Evolutionary conservation across 345 rosid species (phyloP), one percentile per base, ranked within the genome.

Genomic region (Eucalyptus camaldulensis): DNA sequence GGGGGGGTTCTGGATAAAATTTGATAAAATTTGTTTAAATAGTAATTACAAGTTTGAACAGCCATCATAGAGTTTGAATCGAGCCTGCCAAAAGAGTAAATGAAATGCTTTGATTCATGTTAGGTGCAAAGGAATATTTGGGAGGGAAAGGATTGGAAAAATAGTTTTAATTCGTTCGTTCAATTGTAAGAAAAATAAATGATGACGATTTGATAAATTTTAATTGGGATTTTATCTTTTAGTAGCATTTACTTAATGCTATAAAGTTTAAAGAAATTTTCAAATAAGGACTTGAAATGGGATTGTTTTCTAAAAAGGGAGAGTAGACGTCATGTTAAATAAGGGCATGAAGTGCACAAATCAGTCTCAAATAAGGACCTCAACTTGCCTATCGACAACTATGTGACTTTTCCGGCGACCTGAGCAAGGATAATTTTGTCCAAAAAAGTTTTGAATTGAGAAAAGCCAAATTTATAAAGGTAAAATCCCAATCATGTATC

Each of bases 221-320:
- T 31, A 67, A 33, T 37, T 40, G 24, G 8, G 12, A 21, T 76
- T 72, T 10, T 37, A 76, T 10, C 27, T 37, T 11, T 40, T 76
- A 21, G 27, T 40, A 19, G 13, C 45, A 37, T 37, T 76, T 37
- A 76, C 43, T 43, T 40, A 76, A 11, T 37, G 29, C 29, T 40
- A 72, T 53, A 53, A 53, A 53, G 58, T 53, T 53, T 1, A 19
- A 5, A 53, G 13, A 53, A 53, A 53, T 8, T 53, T 53, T 8
- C 5, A 53, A 53, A 53, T 53, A 53, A 53, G 0, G 1, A 53
- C 1, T 0, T 8, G 0, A 53, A 53, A 0, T 21, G 10, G 10
- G 10, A 0, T 53, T 2, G 1, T 53, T 53, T 53, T 19, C 25
- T 53, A 8, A 53, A 53, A 53, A 21, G 2, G 25, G 25, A 5